Conservation (phyloP, 768 basidiomycete genomes). For the Pisolithus albus region DNA sequence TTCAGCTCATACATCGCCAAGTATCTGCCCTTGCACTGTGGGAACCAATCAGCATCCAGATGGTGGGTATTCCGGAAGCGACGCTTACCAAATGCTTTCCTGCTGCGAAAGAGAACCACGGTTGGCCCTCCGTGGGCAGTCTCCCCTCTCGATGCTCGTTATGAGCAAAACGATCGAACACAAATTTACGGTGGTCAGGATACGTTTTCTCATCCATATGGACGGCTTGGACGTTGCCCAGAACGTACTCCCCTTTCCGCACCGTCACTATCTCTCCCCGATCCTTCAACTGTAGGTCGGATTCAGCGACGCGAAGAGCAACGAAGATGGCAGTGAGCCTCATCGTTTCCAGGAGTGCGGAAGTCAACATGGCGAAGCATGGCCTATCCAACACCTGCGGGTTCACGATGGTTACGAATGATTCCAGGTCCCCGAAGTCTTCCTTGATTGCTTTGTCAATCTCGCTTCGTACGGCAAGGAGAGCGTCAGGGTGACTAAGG, state of each 20-base stretch:
- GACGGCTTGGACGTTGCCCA: slow-evolving; percentile 14
- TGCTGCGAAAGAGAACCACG: slow-evolving; percentile 12
- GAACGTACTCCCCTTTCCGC: slow-evolving; percentile 16
- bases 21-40: not conserved
- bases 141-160: slow-evolving; percentile 9
- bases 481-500: slow-evolving; percentile 35
- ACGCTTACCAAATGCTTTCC: slow-evolving; percentile 14
- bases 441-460: slow-evolving; percentile 30
- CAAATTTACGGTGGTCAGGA: slow-evolving; percentile 9
- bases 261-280: slow-evolving; percentile 12
- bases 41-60: too few species aligned
- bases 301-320: slow-evolving; percentile 4
- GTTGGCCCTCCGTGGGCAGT: slow-evolving; percentile 12
- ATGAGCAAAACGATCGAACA: slow-evolving; percentile 19
- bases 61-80: too few species aligned
- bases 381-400: too few species aligned
- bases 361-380: slow-evolving; percentile 2
- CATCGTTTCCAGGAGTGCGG: too few species aligned
- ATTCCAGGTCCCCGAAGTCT: not conserved
- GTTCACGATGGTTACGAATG: too few species aligned
- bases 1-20: not conserved
- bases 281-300: not conserved
- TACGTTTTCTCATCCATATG: slow-evolving; percentile 14
- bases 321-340: too few species aligned
- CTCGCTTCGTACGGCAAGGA: slow-evolving; percentile 41